Evolutionary conservation across 2,329 filamentous ascomycete species (phyloP).

Genomic region (Beauveria brongniartii): DNA sequence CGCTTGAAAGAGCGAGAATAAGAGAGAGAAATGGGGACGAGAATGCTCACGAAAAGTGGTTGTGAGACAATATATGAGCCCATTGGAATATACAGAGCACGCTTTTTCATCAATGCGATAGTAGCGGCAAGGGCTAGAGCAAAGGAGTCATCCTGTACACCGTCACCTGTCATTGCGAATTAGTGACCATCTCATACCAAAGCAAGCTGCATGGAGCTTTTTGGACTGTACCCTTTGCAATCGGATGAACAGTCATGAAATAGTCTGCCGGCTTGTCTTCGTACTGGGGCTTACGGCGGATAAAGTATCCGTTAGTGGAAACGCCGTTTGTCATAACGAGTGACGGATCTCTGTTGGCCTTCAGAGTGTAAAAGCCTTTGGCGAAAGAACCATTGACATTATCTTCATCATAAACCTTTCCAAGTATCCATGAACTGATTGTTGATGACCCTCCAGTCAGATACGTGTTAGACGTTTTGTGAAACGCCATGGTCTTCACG

Average conservation of each 20-base stretch:
- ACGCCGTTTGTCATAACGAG: slow-evolving; percentile 1
- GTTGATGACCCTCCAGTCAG: neutral
- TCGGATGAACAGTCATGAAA: slow-evolving; percentile 27
- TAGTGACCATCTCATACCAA: neutral
- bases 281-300: slow-evolving; percentile 47
- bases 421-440: slow-evolving; percentile 14
- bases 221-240: slow-evolving; percentile 23
- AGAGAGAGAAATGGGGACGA: no score
- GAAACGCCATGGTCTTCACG: neutral
- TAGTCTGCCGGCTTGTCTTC: slow-evolving; percentile 16
- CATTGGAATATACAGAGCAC: neutral
- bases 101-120: neutral
- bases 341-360: slow-evolving; percentile 29
- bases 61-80: neutral
- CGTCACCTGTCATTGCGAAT: slow-evolving; percentile 3
- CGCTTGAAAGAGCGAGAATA: no score
- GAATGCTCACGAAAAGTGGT: slow-evolving; percentile 10
- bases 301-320: slow-evolving; percentile 28
- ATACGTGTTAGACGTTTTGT: neutral
- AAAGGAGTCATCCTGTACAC: slow-evolving; percentile 35
- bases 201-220: neutral
- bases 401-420: slow-evolving; percentile 13
- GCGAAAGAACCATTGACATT: slow-evolving; percentile 4
- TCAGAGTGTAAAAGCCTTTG: slow-evolving; percentile 4
- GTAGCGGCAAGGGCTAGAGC: slow-evolving; percentile 2